phyloP scores from a whole-genome alignment of 2,329 filamentous ascomycete genomes.

The Xylariaceae sp. region DNA sequence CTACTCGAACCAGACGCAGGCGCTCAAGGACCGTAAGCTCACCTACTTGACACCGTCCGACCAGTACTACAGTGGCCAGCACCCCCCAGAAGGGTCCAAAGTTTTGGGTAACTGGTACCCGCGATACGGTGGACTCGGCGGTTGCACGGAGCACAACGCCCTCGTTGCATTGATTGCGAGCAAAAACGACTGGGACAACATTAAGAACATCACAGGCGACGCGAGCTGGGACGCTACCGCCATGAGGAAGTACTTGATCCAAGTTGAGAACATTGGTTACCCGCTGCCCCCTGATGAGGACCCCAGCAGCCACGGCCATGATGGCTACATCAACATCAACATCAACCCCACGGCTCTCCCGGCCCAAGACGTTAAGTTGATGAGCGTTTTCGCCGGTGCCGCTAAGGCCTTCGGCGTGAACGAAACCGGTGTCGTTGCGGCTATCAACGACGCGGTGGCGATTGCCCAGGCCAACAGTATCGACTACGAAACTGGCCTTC shows the following conservation, averaged over 20 bases:
- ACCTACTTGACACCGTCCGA: constrained; percentile 51
- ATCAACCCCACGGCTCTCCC: constrained; percentile 16
- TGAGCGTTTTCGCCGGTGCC: constrained; percentile 22
- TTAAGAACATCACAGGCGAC: constrained; percentile 35
- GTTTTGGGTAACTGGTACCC: constrained; percentile 55
- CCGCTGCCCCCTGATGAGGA: constrained; percentile 35
- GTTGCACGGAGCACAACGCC: constrained; percentile 31
- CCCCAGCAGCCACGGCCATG: constrained; percentile 32
- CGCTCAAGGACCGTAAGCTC: constrained; percentile 55
- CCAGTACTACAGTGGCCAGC: constrained; percentile 48
- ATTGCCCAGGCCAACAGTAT: constrained; percentile 16
- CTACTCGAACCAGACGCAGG: constrained; percentile 50
- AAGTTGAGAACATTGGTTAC: constrained; percentile 29
- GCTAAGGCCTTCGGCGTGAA: constrained; percentile 21
- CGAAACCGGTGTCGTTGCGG: constrained; percentile 9
- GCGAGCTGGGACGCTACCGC: constrained; percentile 26
- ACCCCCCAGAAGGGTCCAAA: constrained; percentile 49
- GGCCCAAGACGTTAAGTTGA: constrained; percentile 24
- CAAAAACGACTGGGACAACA: constrained; percentile 42
- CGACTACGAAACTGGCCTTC: constrained; percentile 21
- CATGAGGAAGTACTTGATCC: constrained; percentile 28
- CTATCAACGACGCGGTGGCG: constrained; percentile 14
- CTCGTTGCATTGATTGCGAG: constrained; percentile 39
- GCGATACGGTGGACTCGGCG: constrained; percentile 46
- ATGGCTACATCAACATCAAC: constrained; percentile 26